Conservation (phyloP, 495 filamentous ascomycete species). For the Hamigera avellanea region DNA sequence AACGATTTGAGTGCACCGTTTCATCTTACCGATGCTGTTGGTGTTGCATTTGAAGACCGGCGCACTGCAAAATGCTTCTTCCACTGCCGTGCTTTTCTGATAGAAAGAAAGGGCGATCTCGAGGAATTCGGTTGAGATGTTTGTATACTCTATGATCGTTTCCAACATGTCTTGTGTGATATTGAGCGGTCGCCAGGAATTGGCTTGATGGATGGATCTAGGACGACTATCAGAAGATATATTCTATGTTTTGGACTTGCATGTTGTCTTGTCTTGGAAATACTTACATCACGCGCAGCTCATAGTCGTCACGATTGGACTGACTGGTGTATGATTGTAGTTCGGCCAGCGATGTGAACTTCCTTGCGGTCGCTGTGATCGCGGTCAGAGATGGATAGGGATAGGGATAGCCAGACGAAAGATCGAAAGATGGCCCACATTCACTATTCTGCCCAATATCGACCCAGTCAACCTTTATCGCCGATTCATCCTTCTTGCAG, state of each 20-base stretch:
- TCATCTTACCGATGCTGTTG: constrained; percentile 13
- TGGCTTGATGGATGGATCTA: constrained; percentile 32
- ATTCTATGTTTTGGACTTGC: neutral
- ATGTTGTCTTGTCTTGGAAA: too few relatives aligned
- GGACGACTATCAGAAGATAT: neutral
- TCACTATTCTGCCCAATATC: too few relatives aligned
- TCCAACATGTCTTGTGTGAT: constrained; percentile 22
- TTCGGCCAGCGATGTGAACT: neutral
- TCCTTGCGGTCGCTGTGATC: neutral
- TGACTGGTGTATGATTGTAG: neutral
- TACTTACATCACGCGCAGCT: constrained; percentile 18
- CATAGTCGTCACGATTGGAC: constrained; percentile 3
- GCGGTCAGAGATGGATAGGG: too few relatives aligned
- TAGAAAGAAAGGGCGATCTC: constrained; percentile 29
- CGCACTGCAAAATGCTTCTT: constrained; percentile 23
- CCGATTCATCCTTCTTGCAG: constrained; percentile 3
- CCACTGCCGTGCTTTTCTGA: constrained; percentile 21
- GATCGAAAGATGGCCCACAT: too few relatives aligned
- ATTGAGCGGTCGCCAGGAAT: constrained; percentile 30
- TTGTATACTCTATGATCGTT: constrained; percentile 13
- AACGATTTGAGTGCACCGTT: too few relatives aligned
- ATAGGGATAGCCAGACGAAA: too few relatives aligned
- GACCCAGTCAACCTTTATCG: constrained; percentile 4
- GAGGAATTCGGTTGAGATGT: constrained; percentile 18
- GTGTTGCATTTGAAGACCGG: constrained; percentile 9